Base-by-base conservation (phyloP, 2,329 filamentous ascomycete species). In the Arthrobotrys megalospora region DNA sequence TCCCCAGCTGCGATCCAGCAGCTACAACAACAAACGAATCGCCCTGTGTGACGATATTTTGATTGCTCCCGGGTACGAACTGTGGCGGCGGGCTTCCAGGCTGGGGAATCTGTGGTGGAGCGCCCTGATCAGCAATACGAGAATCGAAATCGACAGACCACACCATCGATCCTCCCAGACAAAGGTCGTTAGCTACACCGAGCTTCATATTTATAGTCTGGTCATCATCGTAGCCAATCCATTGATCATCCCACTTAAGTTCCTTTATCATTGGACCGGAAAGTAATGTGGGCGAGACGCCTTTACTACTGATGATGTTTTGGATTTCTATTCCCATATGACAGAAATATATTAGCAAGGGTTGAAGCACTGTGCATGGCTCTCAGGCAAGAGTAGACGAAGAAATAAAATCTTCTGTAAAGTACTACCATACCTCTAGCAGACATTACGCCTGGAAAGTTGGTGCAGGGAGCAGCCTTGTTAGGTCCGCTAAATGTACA, bases 181-280 rank as follows among this genome's bases (percentile, higher is more conserved):
- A 84, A 28, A 80, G 73, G 8, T 76, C 19, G 38, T 82, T 79
- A 8, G 81, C 81, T 67, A 77, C 83, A 0, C 41, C 63, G 12
- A 55, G 78, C 58, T 83, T 83, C 43, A 80, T 75, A 11, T 80
- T 79, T 1, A 83, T 79, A 50, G 81, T 81, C 5, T 80, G 43
- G 21, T 80, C 75, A 48, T 83, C 80, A 70, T 86, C 85, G 66
- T 83, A 86, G 0, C 82, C 83, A 11, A 86, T 82, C 84, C 85
- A 86, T 73, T 86, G 84, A 24, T 84, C 79, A 2, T 64, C 64
- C 55, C 11, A 85, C 79, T 63, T 84, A 81, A 71, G 85, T 84
- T 50, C 84, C 82, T 3, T 81, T 82, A 34, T 83, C 83, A 5
- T 81, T 80, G 2, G 80, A 80, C n/a, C 82, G 68, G 67, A 62